Conservation (phyloP, 192 early-diverging fungal species). For the Thoreauomyces humboldtii region DNA sequence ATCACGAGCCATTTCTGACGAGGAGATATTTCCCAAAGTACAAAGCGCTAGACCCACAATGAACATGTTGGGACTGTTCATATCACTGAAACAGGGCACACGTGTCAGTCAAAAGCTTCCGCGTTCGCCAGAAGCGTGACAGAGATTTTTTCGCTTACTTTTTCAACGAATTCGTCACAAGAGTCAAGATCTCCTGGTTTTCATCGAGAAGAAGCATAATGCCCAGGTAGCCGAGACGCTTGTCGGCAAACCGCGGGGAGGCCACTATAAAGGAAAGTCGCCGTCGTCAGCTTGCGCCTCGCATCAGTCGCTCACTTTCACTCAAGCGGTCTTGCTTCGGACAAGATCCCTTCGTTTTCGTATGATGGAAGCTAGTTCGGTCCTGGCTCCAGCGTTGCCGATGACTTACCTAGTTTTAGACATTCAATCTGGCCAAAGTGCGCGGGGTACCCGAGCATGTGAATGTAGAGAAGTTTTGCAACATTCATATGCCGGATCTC, state of each 20-base stretch:
- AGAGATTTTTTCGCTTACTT: slow-evolving; percentile 64
- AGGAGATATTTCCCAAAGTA: slow-evolving; percentile 96
- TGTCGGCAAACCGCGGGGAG: slow-evolving; percentile 90
- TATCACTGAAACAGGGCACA: slow-evolving; percentile 62
- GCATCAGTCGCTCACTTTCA: too few relatives aligned
- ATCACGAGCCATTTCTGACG: slow-evolving; percentile 92
- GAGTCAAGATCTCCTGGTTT: slow-evolving; percentile 93
- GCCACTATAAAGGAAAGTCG: too few relatives aligned
- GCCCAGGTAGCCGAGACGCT: slow-evolving; percentile 96
- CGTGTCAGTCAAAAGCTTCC: background rate
- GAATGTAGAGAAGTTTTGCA: slow-evolving; percentile 96
- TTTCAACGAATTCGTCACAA: slow-evolving; percentile 97
- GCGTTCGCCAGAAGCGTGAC: background rate
- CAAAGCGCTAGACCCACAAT: slow-evolving; percentile 95
- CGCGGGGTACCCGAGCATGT: slow-evolving; percentile 97
- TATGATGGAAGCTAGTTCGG: too few relatives aligned
- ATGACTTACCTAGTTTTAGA: slow-evolving; percentile 74
- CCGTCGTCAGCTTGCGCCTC: too few relatives aligned
- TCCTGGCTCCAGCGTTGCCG: background rate
- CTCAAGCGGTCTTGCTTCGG: too few relatives aligned
- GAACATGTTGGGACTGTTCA: slow-evolving; percentile 95
- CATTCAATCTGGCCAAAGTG: slow-evolving; percentile 99
- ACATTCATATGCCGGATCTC: slow-evolving; percentile 91
- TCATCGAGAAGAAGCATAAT: slow-evolving; percentile 98
- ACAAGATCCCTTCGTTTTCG: too few relatives aligned